These are phyloP conservation scores for Adansonia grandidieri DNA, from an alignment of 441 rosid genomes.

Conservation along the genomic window DNA sequence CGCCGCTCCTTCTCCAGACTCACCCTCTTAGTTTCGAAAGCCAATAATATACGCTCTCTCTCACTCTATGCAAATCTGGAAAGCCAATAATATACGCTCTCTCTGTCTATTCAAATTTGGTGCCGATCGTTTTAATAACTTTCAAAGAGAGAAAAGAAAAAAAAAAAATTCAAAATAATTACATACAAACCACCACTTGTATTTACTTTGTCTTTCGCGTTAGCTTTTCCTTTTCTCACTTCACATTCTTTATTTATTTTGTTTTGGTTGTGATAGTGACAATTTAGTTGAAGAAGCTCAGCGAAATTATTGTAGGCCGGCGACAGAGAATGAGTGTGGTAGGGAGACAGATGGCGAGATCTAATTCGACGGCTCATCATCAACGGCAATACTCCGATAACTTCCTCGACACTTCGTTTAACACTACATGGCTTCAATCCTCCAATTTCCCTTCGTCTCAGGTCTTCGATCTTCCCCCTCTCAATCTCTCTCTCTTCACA, in stretches of 20 bases:
- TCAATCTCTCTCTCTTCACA: neutral
- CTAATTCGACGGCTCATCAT: constrained; percentile 49
- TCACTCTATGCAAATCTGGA: neutral
- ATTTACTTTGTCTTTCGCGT: neutral
- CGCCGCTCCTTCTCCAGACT: constrained; percentile 23
- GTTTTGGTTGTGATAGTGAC: neutral
- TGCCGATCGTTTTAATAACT: neutral
- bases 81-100: too few species aligned
- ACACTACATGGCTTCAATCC: constrained; percentile 46
- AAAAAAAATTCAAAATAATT: constrained; percentile 22
- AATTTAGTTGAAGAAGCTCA: neutral
- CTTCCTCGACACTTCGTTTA: constrained; percentile 43
- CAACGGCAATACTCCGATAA: constrained; percentile 63
- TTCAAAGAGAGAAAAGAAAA: neutral
- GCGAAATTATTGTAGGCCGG: neutral
- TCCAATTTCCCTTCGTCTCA: constrained; percentile 36
- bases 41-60: neutral
- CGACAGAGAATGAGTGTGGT: constrained; percentile 39
- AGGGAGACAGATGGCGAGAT: constrained; percentile 51
- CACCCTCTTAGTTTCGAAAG: constrained; percentile 7
- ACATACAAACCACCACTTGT: neutral
- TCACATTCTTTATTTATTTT: neutral
- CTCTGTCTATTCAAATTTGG: neutral
- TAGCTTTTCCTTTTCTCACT: neutral
- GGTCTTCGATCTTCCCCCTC: constrained; percentile 26